Evolutionary conservation across 2,329 filamentous ascomycete species (phyloP).

Genomic region (Lachnellula suecica): DNA sequence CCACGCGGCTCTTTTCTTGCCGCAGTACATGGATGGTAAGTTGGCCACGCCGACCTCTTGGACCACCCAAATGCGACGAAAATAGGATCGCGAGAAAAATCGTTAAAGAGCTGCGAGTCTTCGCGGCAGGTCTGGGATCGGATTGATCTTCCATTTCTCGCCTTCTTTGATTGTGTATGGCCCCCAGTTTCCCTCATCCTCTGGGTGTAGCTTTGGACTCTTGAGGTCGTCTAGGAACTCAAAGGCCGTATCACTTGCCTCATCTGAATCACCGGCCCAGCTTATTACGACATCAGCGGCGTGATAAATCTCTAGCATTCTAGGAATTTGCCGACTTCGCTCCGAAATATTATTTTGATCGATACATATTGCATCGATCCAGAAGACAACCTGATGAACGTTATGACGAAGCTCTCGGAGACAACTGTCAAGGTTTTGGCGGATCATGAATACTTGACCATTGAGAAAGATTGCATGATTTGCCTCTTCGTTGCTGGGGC

Average conservation of each 20-base stretch:
- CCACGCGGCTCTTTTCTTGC: constrained; percentile 10
- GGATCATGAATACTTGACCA: constrained; percentile 10
- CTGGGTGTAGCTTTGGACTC: background rate
- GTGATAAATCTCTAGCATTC: constrained; percentile 15
- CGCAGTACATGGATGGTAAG: constrained; percentile 1
- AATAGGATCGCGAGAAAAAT: constrained; percentile 10
- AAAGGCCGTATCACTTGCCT: constrained; percentile 3
- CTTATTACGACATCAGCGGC: constrained; percentile 5
- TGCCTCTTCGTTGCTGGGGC: constrained; percentile 4
- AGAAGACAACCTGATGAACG: background rate
- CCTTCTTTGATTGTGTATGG: background rate
- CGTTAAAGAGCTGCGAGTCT: constrained; percentile 12
- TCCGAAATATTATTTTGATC: constrained; percentile 12
- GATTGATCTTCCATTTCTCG: background rate
- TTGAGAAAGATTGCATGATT: constrained; percentile 4
- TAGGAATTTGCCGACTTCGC: constrained; percentile 10
- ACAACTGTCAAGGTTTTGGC: constrained; percentile 8
- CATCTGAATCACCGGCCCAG: constrained; percentile 9
- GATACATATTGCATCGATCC: constrained; percentile 19
- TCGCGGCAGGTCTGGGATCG: constrained; percentile 1
- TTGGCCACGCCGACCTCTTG: constrained; percentile 32
- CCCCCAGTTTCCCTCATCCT: background rate
- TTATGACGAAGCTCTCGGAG: constrained; percentile 4
- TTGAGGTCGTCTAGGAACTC: constrained; percentile 2
- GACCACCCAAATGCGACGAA: constrained; percentile 36